phyloP scores from a whole-genome alignment of 2,329 filamentous ascomycete species.

The Teratosphaeria viscida region DNA sequence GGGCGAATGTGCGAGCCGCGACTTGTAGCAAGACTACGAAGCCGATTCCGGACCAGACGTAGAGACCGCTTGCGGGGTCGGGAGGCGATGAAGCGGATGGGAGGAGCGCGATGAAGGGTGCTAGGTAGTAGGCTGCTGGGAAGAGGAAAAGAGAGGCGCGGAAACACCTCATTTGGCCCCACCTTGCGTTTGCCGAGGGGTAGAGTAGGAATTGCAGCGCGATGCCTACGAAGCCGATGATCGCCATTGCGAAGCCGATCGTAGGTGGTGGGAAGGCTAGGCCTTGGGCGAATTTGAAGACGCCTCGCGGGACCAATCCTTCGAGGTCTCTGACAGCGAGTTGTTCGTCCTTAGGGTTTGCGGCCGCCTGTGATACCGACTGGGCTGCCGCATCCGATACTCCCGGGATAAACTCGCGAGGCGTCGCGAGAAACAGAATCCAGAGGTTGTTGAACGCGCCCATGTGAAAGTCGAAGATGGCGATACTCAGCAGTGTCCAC shows the following conservation, averaged over 20 bases:
- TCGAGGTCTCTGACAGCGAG: neutral
- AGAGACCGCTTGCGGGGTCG: slow-evolving; percentile 43
- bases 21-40: slow-evolving; percentile 59
- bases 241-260: slow-evolving; percentile 69
- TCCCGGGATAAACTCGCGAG: slow-evolving; percentile 40
- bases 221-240: slow-evolving; percentile 67
- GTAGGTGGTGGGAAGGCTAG: slow-evolving; percentile 60
- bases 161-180: slow-evolving; percentile 60
- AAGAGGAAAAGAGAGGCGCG: slow-evolving; percentile 60
- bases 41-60: slow-evolving; percentile 56
- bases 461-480: slow-evolving; percentile 62
- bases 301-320: slow-evolving; percentile 8
- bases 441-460: slow-evolving; percentile 68
- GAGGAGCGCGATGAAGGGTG: slow-evolving; percentile 61
- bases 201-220: slow-evolving; percentile 61
- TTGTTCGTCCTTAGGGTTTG: slow-evolving; percentile 24
- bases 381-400: slow-evolving; percentile 4
- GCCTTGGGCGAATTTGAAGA: slow-evolving; percentile 59
- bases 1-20: slow-evolving; percentile 57
- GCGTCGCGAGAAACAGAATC: slow-evolving; percentile 67
- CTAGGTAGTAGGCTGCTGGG: slow-evolving; percentile 56
- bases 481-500: slow-evolving; percentile 51
- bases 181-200: slow-evolving; percentile 52
- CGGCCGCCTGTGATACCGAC: neutral
- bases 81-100: slow-evolving; percentile 42